Percentiles rank a stretch among this genome's conserved stretches.
These are phyloP conservation scores for Babesia bovis DNA, from an alignment of 169 alveolate species.

Conservation along the genomic window DNA sequence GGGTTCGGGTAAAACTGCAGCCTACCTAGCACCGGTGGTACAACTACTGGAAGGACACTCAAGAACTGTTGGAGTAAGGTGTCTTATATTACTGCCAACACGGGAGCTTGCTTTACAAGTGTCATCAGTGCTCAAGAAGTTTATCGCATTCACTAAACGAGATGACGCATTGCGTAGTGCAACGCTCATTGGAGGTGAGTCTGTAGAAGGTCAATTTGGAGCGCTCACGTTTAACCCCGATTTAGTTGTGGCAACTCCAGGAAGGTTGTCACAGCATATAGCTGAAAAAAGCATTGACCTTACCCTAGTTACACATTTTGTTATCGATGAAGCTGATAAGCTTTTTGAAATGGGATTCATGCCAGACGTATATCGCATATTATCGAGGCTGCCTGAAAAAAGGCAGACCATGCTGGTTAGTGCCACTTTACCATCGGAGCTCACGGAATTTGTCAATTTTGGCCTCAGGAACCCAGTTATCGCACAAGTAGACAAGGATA, in stretches of 20 bases:
- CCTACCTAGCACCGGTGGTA: conserved; percentile 90
- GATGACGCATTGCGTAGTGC: conserved; percentile 85
- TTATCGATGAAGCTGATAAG: conserved; percentile 95
- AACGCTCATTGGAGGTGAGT: conserved; percentile 92
- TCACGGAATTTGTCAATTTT: conserved; percentile 87
- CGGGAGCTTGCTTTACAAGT: conserved; percentile 92
- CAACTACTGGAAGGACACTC: conserved; percentile 88
- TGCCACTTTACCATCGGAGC: conserved; percentile 93
- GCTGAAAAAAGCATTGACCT: conserved; percentile 87
- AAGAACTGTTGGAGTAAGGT: conserved; percentile 90
- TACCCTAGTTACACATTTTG: conserved; percentile 82
- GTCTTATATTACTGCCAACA: conserved; percentile 91
- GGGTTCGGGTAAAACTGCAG: conserved; percentile 95
- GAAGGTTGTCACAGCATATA: conserved; percentile 90
- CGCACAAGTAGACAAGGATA: conserved; percentile 63
- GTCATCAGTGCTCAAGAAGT: conserved; percentile 75
- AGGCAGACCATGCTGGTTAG: conserved; percentile 88
- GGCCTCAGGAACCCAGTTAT: conserved; percentile 88
- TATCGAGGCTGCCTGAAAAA: conserved; percentile 80
- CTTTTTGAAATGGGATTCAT: conserved; percentile 92
- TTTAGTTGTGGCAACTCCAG: conserved; percentile 94
- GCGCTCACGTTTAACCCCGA: conserved; percentile 92
- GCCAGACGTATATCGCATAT: conserved; percentile 75
- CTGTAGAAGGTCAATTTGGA: conserved; percentile 90
- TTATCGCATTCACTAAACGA: conserved; percentile 63